phyloP scores from a whole-genome alignment of 1,284 basidiomycete genomes.

The Schizopora paradoxa region DNA sequence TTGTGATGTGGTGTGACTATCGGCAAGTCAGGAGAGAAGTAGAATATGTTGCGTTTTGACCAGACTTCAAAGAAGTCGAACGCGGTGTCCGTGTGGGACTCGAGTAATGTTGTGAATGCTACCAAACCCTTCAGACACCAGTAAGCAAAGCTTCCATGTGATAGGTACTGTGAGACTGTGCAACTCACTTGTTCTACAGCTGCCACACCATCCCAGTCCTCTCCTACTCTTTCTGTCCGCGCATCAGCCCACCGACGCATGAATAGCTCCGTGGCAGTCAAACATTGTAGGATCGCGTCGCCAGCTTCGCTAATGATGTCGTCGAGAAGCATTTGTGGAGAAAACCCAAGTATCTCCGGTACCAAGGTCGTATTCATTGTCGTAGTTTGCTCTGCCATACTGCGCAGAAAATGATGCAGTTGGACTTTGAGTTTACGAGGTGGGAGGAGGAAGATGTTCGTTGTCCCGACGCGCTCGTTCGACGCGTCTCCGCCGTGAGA shows the following conservation, averaged over 20 bases:
- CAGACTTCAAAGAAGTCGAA: constrained; percentile 80
- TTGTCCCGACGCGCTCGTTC: too few relatives aligned
- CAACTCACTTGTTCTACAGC: constrained; percentile 18
- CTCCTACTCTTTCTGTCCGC: constrained; percentile 29
- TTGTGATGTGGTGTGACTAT: constrained; percentile 67
- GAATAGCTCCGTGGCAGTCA: constrained; percentile 71
- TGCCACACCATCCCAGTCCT: constrained; percentile 15
- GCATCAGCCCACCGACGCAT: constrained; percentile 63
- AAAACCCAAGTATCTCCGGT: constrained; percentile 60
- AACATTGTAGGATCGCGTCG: constrained; percentile 60
- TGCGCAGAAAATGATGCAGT: too few relatives aligned
- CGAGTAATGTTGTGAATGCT: constrained; percentile 70
- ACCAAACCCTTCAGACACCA: constrained; percentile 56
- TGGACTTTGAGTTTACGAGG: too few relatives aligned
- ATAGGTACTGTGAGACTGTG: too few relatives aligned
- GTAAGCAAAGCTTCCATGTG: too few relatives aligned
- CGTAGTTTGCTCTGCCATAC: too few relatives aligned
- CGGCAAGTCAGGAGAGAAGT: constrained; percentile 55
- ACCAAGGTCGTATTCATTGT: constrained; percentile 38
- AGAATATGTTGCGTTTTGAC: constrained; percentile 73
- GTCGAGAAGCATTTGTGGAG: constrained; percentile 63
- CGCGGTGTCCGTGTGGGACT: constrained; percentile 72
- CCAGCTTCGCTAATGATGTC: constrained; percentile 65
- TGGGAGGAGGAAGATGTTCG: too few relatives aligned
- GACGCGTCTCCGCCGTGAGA: too few relatives aligned